A percentile compares a stretch with the other conserved stretches of the same genome.
These are phyloP conservation scores for Rhizoctonia solani DNA, from an alignment of 1,284 basidiomycete genomes.

Conservation along the genomic window DNA sequence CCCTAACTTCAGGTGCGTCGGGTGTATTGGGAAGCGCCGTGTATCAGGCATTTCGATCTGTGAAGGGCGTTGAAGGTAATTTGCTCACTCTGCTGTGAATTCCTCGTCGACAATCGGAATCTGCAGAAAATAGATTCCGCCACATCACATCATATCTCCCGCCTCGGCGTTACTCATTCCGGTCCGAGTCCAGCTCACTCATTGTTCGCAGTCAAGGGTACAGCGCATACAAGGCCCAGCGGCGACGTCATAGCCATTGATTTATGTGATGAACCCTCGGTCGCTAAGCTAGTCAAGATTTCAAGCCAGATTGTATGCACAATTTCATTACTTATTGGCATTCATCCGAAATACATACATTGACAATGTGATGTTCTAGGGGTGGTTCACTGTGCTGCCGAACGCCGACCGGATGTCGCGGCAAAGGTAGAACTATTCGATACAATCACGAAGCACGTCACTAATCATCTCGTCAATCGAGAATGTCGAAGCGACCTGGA, in stretches of 20 bases:
- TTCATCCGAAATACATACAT: not conserved
- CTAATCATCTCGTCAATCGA: constrained; percentile 41
- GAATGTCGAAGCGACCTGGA: constrained; percentile 67
- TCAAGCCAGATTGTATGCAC: constrained; percentile 66
- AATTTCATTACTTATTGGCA: not conserved
- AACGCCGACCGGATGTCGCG: constrained; percentile 80
- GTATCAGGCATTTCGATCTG: constrained; percentile 58
- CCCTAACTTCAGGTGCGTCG: constrained; percentile 64
- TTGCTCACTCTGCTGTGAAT: not conserved
- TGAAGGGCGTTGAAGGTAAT: constrained; percentile 16
- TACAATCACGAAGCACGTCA: not conserved
- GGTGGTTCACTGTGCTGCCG: constrained; percentile 85
- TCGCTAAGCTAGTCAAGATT: constrained; percentile 56
- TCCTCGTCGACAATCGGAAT: not conserved
- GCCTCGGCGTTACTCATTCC: not conserved
- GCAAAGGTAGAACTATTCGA: constrained; percentile 58
- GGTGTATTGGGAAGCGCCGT: constrained; percentile 74
- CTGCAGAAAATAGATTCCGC: not conserved
- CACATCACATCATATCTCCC: not conserved
- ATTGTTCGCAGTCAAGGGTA: constrained; percentile 53
- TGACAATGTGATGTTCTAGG: constrained; percentile 49
- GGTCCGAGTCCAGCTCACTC: not conserved
- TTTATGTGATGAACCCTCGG: constrained; percentile 57
- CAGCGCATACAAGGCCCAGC: constrained; percentile 64
- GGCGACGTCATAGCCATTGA: constrained; percentile 62